A percentile compares a stretch with the other conserved stretches of the same genome.
Conservation (phyloP, 2,329 filamentous ascomycete genomes). For the Trichoderma pleuroti region DNA sequence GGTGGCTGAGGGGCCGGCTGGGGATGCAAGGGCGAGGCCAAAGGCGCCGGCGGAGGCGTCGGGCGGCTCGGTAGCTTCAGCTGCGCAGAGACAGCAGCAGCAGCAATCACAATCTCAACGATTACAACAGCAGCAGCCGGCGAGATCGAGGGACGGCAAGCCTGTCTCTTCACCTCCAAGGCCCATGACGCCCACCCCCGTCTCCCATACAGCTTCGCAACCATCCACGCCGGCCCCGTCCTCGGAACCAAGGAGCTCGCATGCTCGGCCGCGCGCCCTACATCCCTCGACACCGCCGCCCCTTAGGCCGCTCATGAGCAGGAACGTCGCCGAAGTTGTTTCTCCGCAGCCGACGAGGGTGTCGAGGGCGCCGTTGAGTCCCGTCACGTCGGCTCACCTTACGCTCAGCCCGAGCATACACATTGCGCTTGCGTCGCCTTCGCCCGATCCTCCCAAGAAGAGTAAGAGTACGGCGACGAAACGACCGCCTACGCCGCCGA, state of each 20-base stretch:
- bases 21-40: slow-evolving; percentile 22
- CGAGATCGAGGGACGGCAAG: background rate
- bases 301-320: slow-evolving; percentile 22
- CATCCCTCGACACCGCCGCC: slow-evolving; percentile 23
- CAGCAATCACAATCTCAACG: background rate
- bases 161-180: background rate
- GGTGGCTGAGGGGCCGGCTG: slow-evolving; percentile 20
- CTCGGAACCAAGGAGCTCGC: background rate
- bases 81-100: background rate
- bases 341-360: slow-evolving; percentile 35
- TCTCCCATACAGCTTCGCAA: background rate
- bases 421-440: slow-evolving; percentile 24
- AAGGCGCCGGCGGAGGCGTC: slow-evolving; percentile 19
- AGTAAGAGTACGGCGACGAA: slow-evolving; percentile 22
- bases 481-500: slow-evolving; percentile 37
- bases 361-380: slow-evolving; percentile 30
- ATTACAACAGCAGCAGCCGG: background rate
- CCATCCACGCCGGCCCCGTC: slow-evolving; percentile 1
- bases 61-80: background rate
- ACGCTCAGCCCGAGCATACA: slow-evolving; percentile 22
- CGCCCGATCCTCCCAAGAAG: slow-evolving; percentile 31
- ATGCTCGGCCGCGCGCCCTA: background rate
- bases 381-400: slow-evolving; percentile 30
- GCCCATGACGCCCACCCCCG: slow-evolving; percentile 5
- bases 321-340: slow-evolving; percentile 27